phyloP scores from a whole-genome alignment of 2,329 filamentous ascomycete species.

The Coniosporium tulheliwenetii region DNA sequence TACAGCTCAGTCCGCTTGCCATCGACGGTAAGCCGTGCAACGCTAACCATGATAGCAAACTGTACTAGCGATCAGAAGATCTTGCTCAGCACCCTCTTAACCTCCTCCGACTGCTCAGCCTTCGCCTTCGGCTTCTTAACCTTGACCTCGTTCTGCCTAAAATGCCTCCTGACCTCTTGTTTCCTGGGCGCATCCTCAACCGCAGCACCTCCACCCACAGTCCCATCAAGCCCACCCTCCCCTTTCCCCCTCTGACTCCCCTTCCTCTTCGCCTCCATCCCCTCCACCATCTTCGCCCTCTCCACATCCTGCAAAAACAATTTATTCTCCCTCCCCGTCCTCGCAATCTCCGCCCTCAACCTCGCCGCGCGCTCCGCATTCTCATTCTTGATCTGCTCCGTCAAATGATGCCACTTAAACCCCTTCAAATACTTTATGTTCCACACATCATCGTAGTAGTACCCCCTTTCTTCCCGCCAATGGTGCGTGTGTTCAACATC shows the following conservation, averaged over 20 bases:
- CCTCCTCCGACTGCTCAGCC: conserved; percentile 35
- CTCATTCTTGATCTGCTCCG: conserved; percentile 66
- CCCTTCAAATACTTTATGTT: conserved; percentile 67
- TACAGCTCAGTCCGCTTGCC: no score
- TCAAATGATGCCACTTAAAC: conserved; percentile 62
- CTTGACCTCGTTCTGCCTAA: conserved; percentile 50
- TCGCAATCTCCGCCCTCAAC: conserved; percentile 62
- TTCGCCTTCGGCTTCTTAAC: conserved; percentile 23
- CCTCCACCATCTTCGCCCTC: conserved; percentile 62
- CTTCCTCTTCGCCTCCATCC: conserved; percentile 43
- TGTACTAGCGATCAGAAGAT: conserved; percentile 35
- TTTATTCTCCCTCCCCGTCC: conserved; percentile 65
- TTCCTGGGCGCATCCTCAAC: conserved; percentile 7
- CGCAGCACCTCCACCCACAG: conserved; percentile 9
- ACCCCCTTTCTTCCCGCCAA: conserved; percentile 75
- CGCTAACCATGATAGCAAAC: no score
- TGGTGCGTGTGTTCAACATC: conserved; percentile 59
- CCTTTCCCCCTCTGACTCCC: conserved; percentile 30
- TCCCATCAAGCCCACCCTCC: conserved; percentile 9
- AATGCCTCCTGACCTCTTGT: conserved; percentile 29
- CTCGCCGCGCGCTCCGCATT: conserved; percentile 64
- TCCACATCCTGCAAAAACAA: conserved; percentile 68
- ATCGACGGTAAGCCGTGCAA: no score
- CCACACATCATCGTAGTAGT: conserved; percentile 80
- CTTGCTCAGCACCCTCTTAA: conserved; percentile 46